phyloP scores from a whole-genome alignment of 257 asterid species.

The Nicotiana attenuata region DNA sequence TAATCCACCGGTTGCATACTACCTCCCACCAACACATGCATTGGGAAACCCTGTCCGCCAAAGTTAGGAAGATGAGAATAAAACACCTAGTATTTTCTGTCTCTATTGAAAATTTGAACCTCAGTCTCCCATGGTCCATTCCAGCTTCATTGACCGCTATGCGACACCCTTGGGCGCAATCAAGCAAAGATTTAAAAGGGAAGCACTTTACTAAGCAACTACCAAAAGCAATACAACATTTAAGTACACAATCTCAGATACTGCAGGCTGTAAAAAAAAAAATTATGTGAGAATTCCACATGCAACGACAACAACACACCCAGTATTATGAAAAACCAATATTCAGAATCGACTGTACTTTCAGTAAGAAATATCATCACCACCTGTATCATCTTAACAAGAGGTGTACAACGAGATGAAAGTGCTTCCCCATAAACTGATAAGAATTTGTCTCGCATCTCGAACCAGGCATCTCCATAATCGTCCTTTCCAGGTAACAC shows the following conservation, averaged over 20 bases:
- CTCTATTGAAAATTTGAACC: not conserved
- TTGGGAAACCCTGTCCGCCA: not conserved
- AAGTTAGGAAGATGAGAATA: not conserved
- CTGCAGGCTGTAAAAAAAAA: not conserved
- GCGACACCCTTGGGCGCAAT: not conserved
- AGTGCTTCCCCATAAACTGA: constrained; percentile 61
- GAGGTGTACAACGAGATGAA: constrained; percentile 69
- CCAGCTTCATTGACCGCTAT: not conserved
- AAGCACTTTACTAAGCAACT: not conserved
- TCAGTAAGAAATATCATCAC: constrained; percentile 31
- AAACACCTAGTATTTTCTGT: not conserved
- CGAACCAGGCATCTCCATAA: constrained; percentile 58
- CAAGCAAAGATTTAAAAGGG: not conserved
- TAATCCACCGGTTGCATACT: not conserved
- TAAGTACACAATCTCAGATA: not conserved
- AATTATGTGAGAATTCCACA: not conserved
- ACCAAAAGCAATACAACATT: not conserved
- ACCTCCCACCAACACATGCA: not conserved
- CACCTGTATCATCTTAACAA: constrained; percentile 91
- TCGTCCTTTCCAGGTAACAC: constrained; percentile 46
- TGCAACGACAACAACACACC: not conserved
- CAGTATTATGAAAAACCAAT: not conserved
- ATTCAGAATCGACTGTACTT: not conserved
- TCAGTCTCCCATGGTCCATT: not conserved
- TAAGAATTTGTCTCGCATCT: constrained; percentile 55